Evolutionary conservation across 176 grass and related monocot genomes (phyloP).

Genomic region (Oryza rufipogon): DNA sequence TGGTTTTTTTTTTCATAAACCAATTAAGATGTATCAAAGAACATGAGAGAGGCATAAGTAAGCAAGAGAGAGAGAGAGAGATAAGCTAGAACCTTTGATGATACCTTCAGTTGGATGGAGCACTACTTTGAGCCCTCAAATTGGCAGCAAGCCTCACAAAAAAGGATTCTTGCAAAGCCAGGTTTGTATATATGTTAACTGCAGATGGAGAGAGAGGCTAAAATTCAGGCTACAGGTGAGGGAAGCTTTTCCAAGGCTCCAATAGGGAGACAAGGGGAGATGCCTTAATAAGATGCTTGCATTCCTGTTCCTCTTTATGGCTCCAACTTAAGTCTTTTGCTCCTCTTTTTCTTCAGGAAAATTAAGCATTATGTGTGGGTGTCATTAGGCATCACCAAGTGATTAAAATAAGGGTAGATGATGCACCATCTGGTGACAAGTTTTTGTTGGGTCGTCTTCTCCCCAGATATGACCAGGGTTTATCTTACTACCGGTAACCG

Average conservation of each 20-base stretch:
- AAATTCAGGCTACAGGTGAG: neutral
- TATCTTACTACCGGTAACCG: no score
- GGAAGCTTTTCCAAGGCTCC: slow-evolving; percentile 38
- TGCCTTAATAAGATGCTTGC: slow-evolving; percentile 44
- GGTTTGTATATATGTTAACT: neutral
- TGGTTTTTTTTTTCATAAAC: neutral
- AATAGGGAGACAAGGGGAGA: slow-evolving; percentile 33
- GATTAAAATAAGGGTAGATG: neutral
- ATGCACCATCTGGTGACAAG: neutral
- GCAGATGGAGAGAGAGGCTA: neutral
- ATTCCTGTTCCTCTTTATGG: slow-evolving; percentile 35
- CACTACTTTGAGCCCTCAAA: slow-evolving; percentile 18
- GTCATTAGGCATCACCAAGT: neutral
- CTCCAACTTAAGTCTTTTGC: slow-evolving; percentile 1
- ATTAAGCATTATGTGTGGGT: neutral
- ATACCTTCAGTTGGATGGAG: slow-evolving; percentile 28
- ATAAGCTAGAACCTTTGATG: slow-evolving; percentile 34
- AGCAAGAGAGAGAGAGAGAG: neutral
- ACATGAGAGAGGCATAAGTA: slow-evolving; percentile 2
- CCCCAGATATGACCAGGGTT: neutral
- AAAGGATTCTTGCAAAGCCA: slow-evolving; percentile 2
- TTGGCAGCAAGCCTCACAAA: neutral
- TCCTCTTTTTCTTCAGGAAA: neutral
- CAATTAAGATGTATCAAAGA: neutral
- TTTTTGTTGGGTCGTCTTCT: neutral